Evolutionary conservation across 495 filamentous ascomycete genomes (phyloP), one percentile per base, ranked within the genome.

Genomic region (Penicillium daleae): DNA sequence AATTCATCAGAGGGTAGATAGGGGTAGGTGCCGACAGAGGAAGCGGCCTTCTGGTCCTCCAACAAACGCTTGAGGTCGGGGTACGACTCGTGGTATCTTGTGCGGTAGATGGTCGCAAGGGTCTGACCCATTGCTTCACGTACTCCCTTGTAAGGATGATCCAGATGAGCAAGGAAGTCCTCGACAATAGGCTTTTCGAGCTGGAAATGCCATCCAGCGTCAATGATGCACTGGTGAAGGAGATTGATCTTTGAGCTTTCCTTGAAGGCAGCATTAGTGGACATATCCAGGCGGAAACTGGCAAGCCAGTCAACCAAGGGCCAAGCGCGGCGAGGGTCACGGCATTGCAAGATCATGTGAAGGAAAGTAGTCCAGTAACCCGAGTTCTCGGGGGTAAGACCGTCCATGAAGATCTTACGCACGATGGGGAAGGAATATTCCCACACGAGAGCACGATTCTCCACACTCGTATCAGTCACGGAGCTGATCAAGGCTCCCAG

Each of bases 101-200:
- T 96, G 60, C 92, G 88, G 66, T 92, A 95, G 53, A 97, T 92
- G 1, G 86, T 89, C 22, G 92, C 90, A 57, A 99, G 82, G 1
- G 93, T 92, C 44, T 90, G 87, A 12, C 96, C 95, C 80, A 99
- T 96, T 1, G 92, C 90, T 80, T 97, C 95, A 35, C 95, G 87
- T 9, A 99, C 95, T 31, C 90, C 89, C 80, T 99, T 98, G 76
- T 99, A 99, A 0, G 95, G 95, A 73, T 99, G 95, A 75, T 98
- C 93, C 44, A 99, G 84, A 71, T 99, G 95, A 17, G 84, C 78
- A 29, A 98, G 79, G 74, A 97, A 97, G 73, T 99, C 88, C 33
- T 95, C 80, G 3, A 97, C 75, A 60, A 98, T 93, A 5, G 96
- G 93, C 78, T 92, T 93, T 59, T 96, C 93, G 2, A 91, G 83